Evolutionary conservation across 108 stramenopile species (phyloP), one percentile per base, ranked within the genome.

Genomic region (Nitzschia putrida): DNA sequence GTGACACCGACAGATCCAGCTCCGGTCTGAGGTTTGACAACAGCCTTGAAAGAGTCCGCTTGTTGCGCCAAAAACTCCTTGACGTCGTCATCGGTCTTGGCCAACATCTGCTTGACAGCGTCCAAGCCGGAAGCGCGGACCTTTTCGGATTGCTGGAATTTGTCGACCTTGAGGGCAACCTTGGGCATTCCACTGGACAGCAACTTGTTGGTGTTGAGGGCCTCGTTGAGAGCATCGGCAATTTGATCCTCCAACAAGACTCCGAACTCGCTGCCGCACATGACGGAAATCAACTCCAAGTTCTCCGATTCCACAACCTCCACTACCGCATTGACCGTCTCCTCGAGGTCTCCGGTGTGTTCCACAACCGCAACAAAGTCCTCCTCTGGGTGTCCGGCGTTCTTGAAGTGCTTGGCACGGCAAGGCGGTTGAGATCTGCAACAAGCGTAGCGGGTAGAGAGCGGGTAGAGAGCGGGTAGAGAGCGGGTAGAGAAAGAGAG

Each of bases 1-100:
- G 57, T 58, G 24, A 58, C 57, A 34, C 57, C 57, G 57, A 58
- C 57, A 29, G 57, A 58, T 10, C 57, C 57, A 58, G 57, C 57
- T 11, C 57, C 57, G 9, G 57, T 58, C 34, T 58, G 57, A 10
- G 57, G 57, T 29, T 58, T 58, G 57, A 58, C 57, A 29, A 58
- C 57, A n/a, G n/a, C n/a, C n/a, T n/a, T n/a, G 16, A 58, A 58
- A 13, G 57, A 7, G 25, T 23, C 34, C 10, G 44, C 44, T 8
- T 21, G 20, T 8, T 23, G 9, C 23, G 24, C 57, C 7, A 58
- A 37, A 23, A 58, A 58, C 26, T 25, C 23, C 7, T 29, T 7
- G 25, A 58, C 57, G 25, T 58, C 57, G 25, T 58, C 57, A 34
- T 58, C 57, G 26, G 26, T 34, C 10, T 29, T n/a, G 25, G 57